Evolutionary conservation across 2,329 filamentous ascomycete species (phyloP), one percentile per base, ranked within the genome.

Genomic region (Coniochaeta sp.): DNA sequence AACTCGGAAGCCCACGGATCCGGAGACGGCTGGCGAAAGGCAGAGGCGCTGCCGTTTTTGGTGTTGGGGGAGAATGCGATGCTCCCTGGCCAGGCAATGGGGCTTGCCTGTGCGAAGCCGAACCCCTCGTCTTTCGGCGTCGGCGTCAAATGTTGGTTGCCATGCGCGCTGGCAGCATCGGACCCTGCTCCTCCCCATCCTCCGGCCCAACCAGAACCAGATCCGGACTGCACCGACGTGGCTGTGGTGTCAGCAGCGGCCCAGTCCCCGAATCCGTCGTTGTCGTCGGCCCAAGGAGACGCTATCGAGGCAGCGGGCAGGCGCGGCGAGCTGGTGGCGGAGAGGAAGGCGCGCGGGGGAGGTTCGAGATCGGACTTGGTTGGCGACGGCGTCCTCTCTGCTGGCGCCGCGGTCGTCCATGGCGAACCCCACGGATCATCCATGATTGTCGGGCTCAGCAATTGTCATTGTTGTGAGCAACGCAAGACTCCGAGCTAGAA

Each of bases 351-450:
- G 62, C 70, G 74, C 24, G 75, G 76, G 1, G 77, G 75, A 24
- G 74, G 76, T 55, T 76, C 77, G 59, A 77, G 71, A 52, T 73
- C 69, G 36, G 68, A 65, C 58, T 71, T 72, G 40, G 70, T 65
- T 22, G 71, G 69, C 44, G 70, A 71, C 17, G 70, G 64, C 16
- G 64, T 63, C 28, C 69, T 66, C 30, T 65, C 63, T 54, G 71
- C 70, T 63, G 47, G 47, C 22, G 71, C 69, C 19, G 69, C 71
- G 60, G 75, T 75, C 62, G 79, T 77, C 83, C 83, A 85, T 72
- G 83, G 83, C 66, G 82, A 84, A 72, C 79, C 80, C 83, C 83
- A 86, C 67, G 83, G 82, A 81, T 86, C 81, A 71, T 86, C 83
- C 83, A 86, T 86, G 64, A 69, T 74, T 70, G 67, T 71, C 73